Evolutionary conservation across 1,139 yeast species (phyloP).

Genomic region (Schwanniomyces etchellsii): DNA sequence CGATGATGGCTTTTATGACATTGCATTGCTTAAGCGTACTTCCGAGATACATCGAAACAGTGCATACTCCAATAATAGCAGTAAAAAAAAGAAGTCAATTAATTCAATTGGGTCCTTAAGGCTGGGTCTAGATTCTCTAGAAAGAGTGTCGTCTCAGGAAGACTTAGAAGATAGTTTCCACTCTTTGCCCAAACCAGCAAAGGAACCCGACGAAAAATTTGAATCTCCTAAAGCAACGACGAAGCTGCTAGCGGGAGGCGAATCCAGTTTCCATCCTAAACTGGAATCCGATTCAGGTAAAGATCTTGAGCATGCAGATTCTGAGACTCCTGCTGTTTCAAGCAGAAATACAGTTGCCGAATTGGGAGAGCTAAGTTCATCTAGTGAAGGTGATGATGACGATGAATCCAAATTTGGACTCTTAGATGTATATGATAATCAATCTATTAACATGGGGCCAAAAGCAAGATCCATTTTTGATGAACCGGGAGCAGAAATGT

Average conservation of each 20-base stretch:
- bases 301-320: conserved; percentile 8
- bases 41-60: conserved; percentile 24
- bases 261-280: too few relatives aligned
- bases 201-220: too few relatives aligned
- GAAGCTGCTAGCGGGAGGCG: too few relatives aligned
- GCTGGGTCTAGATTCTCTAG: neutral
- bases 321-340: conserved; percentile 16
- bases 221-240: too few relatives aligned
- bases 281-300: neutral
- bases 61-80: conserved; percentile 12
- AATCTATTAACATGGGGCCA: conserved; percentile 20
- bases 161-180: neutral
- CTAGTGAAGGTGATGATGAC: conserved; percentile 19
- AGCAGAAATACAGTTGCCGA: neutral
- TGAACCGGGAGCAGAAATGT: conserved; percentile 14
- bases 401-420: conserved; percentile 22
- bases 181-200: too few relatives aligned
- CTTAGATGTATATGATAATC: conserved; percentile 25
- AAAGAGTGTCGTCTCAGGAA: neutral
- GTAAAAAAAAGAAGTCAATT: conserved; percentile 2
- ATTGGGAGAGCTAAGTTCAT: neutral
- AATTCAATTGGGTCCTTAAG: neutral
- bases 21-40: conserved; percentile 46
- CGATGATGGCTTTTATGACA: conserved; percentile 61
- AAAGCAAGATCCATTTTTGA: conserved; percentile 35